phyloP scores from a whole-genome alignment of 805 yeast genomes.

The Cyberlindnera bimundalis region DNA sequence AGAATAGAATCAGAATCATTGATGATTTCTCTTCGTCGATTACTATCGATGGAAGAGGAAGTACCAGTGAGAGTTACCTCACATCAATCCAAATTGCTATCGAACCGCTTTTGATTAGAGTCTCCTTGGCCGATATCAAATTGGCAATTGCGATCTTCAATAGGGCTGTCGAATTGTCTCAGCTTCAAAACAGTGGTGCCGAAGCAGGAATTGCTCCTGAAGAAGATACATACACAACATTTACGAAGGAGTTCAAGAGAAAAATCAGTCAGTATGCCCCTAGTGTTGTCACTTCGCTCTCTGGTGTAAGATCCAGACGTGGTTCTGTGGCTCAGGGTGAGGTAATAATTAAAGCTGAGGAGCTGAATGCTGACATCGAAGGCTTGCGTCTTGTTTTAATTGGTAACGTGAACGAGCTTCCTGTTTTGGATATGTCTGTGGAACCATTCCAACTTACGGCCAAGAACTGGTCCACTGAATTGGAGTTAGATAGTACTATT shows the following conservation, averaged over 20 bases:
- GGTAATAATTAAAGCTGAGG: slow-evolving; percentile 63
- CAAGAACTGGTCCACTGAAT: slow-evolving; percentile 81
- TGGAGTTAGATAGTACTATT: slow-evolving; percentile 63
- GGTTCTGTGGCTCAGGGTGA: slow-evolving; percentile 28
- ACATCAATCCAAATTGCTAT: slow-evolving; percentile 66
- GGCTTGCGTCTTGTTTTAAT: slow-evolving; percentile 80
- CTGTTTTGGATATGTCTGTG: slow-evolving; percentile 73
- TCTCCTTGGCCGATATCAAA: slow-evolving; percentile 82
- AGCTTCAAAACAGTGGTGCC: slow-evolving; percentile 15
- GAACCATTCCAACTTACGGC: slow-evolving; percentile 67
- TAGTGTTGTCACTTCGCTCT: slow-evolving; percentile 51
- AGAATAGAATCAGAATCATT: slow-evolving; percentile 62
- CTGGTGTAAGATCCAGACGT: slow-evolving; percentile 32
- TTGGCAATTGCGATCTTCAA: slow-evolving; percentile 73
- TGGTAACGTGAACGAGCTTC: slow-evolving; percentile 89
- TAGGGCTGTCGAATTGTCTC: slow-evolving; percentile 51
- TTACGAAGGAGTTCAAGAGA: slow-evolving; percentile 62
- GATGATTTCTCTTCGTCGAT: slow-evolving; percentile 86
- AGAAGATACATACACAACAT: slow-evolving; percentile 31
- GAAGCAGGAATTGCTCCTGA: slow-evolving; percentile 26
- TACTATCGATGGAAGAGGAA: slow-evolving; percentile 67
- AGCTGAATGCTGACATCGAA: slow-evolving; percentile 58
- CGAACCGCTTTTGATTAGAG: slow-evolving; percentile 76
- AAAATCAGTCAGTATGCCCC: slow-evolving; percentile 66
- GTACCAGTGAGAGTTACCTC: slow-evolving; percentile 52